These are phyloP conservation scores for Lithohypha guttulata DNA, from an alignment of 2,329 filamentous ascomycete genomes.

Conservation along the genomic window DNA sequence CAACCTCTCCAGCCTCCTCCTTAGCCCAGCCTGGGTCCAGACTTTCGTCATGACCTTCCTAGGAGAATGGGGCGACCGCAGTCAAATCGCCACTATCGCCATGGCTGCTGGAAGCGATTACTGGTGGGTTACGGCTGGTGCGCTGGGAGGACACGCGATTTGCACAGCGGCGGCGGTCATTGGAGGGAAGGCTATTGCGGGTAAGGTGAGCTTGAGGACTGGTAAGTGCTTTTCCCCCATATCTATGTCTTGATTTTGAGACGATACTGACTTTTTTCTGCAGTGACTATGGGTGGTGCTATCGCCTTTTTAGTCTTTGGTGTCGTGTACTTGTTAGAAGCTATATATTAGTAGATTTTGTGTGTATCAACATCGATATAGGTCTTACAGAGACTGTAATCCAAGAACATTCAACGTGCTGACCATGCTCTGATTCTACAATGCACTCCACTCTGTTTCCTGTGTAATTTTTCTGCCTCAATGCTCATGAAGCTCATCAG, in stretches of 20 bases:
- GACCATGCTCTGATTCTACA: too few species aligned
- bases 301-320: constrained; percentile 84
- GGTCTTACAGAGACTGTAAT: too few species aligned
- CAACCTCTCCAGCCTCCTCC: constrained; percentile 76
- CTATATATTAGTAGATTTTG: constrained; percentile 46
- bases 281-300: constrained; percentile 87
- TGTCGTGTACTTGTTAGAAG: constrained; percentile 80
- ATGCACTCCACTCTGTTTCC: too few species aligned
- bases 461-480: too few species aligned
- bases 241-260: constrained; percentile 5
- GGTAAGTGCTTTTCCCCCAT: constrained; percentile 51
- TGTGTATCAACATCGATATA: too few species aligned
- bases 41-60: constrained; percentile 99
- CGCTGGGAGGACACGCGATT: constrained; percentile 71
- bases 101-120: constrained; percentile 98
- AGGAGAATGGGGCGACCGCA: constrained; percentile 95
- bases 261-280: constrained; percentile 13
- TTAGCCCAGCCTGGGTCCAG: constrained; percentile 96
- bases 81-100: constrained; percentile 94
- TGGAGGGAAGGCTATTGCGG: constrained; percentile 83
- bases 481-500: too few species aligned
- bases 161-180: constrained; percentile 89
- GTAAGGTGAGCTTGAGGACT: constrained; percentile 86
- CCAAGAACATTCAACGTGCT: too few species aligned
- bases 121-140: constrained; percentile 94